Conservation (phyloP, 2,329 filamentous ascomycete species). For the Clarireedia paspali region DNA sequence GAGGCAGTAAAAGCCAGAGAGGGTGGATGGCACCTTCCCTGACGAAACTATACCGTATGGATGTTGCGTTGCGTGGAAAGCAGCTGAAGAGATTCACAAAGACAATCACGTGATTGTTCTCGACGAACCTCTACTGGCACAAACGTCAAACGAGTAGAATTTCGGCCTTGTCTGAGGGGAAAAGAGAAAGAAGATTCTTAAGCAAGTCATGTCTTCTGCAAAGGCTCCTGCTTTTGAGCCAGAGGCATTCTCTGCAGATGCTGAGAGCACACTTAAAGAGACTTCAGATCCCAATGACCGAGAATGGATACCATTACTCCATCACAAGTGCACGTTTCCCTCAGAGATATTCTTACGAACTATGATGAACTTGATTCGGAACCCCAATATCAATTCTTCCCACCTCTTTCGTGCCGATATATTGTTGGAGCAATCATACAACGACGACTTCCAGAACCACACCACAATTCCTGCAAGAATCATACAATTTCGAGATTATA, state of each 20-base stretch:
- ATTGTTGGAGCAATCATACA: conserved; percentile 42
- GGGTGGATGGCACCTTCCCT: no score
- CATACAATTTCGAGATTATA: conserved; percentile 38
- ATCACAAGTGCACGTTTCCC: conserved; percentile 53
- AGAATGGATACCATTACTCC: conserved; percentile 47
- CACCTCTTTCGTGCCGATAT: conserved; percentile 76
- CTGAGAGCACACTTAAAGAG: conserved; percentile 32
- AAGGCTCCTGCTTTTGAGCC: conserved; percentile 9
- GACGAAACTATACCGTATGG: no score
- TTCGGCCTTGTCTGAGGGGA: no score
- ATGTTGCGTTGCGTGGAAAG: no score
- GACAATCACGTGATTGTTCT: no score
- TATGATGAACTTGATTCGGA: conserved; percentile 67
- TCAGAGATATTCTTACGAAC: conserved; percentile 56
- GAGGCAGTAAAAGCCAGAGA: no score
- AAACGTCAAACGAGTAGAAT: no score
- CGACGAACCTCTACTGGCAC: no score
- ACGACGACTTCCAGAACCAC: conserved; percentile 27
- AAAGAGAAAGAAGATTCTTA: no score
- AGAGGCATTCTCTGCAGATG: conserved; percentile 25
- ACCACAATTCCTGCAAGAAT: conserved; percentile 31
- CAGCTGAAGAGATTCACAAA: no score
- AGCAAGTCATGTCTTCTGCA: not conserved
- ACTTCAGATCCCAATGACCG: conserved; percentile 17
- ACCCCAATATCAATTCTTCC: conserved; percentile 72